These are phyloP conservation scores for Backusella australiensis DNA, from an alignment of 192 early-diverging fungal genomes.

Conservation along the genomic window DNA sequence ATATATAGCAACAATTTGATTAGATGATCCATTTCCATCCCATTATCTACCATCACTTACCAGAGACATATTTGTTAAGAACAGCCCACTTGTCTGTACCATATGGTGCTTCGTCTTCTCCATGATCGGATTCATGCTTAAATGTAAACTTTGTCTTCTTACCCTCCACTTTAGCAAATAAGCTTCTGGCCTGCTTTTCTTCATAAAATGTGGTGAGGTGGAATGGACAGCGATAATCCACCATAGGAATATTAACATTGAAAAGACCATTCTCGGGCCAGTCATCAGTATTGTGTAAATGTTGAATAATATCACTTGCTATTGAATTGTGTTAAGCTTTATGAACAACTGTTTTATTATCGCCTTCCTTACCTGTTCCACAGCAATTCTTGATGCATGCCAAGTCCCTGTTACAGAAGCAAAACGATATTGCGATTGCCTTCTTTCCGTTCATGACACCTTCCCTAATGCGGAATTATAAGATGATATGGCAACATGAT, in stretches of 20 bases:
- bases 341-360: too few species aligned
- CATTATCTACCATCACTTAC: neutral
- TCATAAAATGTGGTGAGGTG: conserved; percentile 24
- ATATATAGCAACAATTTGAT: neutral
- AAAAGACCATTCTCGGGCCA: conserved; percentile 36
- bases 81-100: conserved; percentile 30
- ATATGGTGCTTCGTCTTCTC: neutral
- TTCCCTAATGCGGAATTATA: conserved; percentile 16
- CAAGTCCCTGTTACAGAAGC: conserved; percentile 25
- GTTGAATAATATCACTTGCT: conserved; percentile 27
- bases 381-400: conserved; percentile 12
- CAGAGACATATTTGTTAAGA: conserved; percentile 23
- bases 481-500: neutral
- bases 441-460: conserved; percentile 36
- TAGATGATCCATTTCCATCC: too few species aligned
- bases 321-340: too few species aligned
- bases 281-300: conserved; percentile 18
- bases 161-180: neutral
- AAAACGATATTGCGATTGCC: conserved; percentile 40
- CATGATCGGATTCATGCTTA: neutral
- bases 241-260: conserved; percentile 46
- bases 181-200: neutral
- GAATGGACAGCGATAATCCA: conserved; percentile 23
- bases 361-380: conserved; percentile 16
- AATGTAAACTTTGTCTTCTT: neutral